Conservation (phyloP, 495 filamentous ascomycete species). For the Chaetomium fimeti region DNA sequence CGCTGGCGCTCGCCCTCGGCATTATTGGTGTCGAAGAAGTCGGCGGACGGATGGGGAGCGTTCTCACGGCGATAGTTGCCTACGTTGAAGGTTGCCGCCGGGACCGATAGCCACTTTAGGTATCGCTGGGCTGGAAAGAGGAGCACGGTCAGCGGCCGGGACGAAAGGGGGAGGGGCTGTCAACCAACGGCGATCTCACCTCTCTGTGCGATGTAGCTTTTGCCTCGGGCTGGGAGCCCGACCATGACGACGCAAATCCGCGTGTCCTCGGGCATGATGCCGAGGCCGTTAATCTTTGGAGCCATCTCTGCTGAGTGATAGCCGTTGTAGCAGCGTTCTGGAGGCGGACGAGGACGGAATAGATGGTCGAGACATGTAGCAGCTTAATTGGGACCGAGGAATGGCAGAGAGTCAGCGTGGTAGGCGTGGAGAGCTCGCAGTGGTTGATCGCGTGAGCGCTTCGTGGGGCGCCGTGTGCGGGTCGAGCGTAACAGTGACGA, state of each 20-base stretch:
- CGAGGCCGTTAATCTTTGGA: constrained; percentile 48
- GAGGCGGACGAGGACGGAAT: constrained; percentile 14
- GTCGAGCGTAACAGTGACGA: constrained; percentile 7
- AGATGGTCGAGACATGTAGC: constrained; percentile 37
- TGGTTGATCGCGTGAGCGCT: constrained; percentile 37
- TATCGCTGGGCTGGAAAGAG: constrained; percentile 76
- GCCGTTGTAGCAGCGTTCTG: constrained; percentile 14
- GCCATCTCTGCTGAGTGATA: constrained; percentile 38
- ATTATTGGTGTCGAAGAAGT: constrained; percentile 91
- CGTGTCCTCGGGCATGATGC: constrained; percentile 81
- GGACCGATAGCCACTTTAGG: constrained; percentile 91
- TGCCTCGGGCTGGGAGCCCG: constrained; percentile 89
- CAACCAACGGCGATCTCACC: constrained; percentile 54
- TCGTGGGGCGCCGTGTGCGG: constrained; percentile 22
- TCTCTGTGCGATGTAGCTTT: constrained; percentile 95
- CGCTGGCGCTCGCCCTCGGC: constrained; percentile 85
- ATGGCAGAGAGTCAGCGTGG: neutral
- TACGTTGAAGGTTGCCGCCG: constrained; percentile 92
- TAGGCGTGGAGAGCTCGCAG: constrained; percentile 6
- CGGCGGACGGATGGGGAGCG: constrained; percentile 80
- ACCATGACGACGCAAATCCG: constrained; percentile 99
- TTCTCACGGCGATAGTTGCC: constrained; percentile 86
- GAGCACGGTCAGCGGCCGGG: neutral
- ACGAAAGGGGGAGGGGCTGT: no score
- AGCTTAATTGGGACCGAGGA: constrained; percentile 22